phyloP scores from a whole-genome alignment of 805 yeast species.

The Wilhelminamyces savonicus region DNA sequence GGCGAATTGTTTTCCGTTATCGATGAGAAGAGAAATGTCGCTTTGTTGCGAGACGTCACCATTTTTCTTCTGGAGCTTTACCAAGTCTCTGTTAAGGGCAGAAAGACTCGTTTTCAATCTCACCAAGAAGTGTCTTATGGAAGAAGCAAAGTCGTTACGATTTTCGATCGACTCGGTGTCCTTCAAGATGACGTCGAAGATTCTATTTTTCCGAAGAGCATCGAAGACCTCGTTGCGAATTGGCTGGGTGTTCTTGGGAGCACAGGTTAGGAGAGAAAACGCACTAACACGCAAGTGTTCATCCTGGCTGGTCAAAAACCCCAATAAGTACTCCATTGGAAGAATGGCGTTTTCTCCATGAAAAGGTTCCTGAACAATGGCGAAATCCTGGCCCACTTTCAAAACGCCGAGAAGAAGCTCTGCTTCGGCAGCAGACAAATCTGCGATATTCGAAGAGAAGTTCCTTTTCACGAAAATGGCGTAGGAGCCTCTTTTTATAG shows the following conservation, averaged over 20 bases:
- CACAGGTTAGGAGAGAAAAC: constrained; percentile 53
- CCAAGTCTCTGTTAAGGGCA: constrained; percentile 44
- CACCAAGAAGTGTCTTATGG: constrained; percentile 53
- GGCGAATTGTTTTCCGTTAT: constrained; percentile 20
- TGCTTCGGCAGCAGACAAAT: constrained; percentile 16
- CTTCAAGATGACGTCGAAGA: too few relatives aligned
- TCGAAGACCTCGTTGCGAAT: constrained; percentile 42
- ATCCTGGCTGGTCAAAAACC: constrained; percentile 42
- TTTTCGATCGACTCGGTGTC: too few relatives aligned
- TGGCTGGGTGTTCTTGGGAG: constrained; percentile 56
- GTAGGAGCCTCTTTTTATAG: constrained; percentile 40
- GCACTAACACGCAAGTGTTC: constrained; percentile 43
- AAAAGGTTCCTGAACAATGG: constrained; percentile 46
- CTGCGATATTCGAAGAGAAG: constrained; percentile 20
- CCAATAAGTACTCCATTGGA: constrained; percentile 6
- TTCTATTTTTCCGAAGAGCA: constrained; percentile 30
- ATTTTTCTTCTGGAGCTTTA: constrained; percentile 28
- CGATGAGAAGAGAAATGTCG: constrained; percentile 1
- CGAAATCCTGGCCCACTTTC: constrained; percentile 58
- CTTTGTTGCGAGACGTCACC: constrained; percentile 6
- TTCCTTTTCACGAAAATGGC: constrained; percentile 25
- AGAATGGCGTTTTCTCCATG: constrained; percentile 25
- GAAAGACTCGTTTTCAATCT: constrained; percentile 68
- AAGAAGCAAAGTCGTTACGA: constrained; percentile 59
- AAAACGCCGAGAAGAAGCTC: constrained; percentile 47